phyloP scores from a whole-genome alignment of 257 asterid species.

The Marsdenia floribunda region DNA sequence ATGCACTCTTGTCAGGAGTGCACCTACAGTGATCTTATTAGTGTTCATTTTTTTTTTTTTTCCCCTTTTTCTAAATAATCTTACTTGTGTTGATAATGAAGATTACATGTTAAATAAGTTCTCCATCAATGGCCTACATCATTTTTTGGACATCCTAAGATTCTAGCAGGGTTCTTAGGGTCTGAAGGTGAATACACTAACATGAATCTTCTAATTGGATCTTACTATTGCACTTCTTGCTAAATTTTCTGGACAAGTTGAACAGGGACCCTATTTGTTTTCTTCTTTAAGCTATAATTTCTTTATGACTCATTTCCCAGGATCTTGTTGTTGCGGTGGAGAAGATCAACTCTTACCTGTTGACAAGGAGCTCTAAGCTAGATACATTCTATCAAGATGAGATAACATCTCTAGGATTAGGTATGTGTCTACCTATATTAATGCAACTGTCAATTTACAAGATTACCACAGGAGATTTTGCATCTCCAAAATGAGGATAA shows the following conservation, averaged over 20 bases:
- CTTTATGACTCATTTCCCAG: slow-evolving; percentile 34
- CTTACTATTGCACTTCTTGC: background rate
- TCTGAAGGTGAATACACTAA: background rate
- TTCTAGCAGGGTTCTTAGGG: background rate
- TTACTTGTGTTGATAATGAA: background rate
- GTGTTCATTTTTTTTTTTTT: background rate
- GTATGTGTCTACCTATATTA: slow-evolving; percentile 27
- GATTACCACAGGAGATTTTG: too few species aligned
- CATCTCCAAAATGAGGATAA: too few species aligned
- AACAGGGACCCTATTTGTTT: background rate
- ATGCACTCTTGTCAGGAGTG: background rate
- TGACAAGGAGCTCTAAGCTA: slow-evolving; percentile 35
- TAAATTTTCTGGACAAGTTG: too few species aligned
- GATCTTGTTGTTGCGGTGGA: slow-evolving; percentile 61
- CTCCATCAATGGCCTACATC: background rate
- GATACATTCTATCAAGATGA: slow-evolving; percentile 55
- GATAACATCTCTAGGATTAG: slow-evolving; percentile 52
- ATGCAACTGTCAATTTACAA: background rate
- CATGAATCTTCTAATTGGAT: background rate
- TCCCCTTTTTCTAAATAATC: too few species aligned
- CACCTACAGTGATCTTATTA: background rate
- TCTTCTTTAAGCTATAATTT: slow-evolving; percentile 9
- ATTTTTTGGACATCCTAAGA: background rate
- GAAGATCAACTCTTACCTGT: slow-evolving; percentile 53
- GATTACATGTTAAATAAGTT: background rate